Evolutionary conservation across 2,329 filamentous ascomycete species (phyloP).

Genomic region (Eutypa lata): DNA sequence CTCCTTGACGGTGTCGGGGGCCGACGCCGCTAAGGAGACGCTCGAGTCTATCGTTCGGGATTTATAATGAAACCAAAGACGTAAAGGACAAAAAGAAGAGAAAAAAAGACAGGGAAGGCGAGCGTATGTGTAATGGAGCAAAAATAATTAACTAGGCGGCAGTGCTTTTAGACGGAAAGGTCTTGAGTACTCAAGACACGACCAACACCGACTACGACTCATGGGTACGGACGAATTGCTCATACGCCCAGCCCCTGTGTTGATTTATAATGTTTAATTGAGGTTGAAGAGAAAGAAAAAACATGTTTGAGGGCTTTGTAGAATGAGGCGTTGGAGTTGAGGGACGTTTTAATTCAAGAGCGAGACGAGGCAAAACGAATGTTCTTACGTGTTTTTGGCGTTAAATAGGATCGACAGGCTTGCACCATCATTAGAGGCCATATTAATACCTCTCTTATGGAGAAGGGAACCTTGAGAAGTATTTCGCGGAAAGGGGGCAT

Average conservation of each 20-base stretch:
- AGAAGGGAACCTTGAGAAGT: too few relatives aligned
- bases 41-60: conserved; percentile 32
- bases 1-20: conserved; percentile 38
- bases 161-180: too few relatives aligned
- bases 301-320: background rate
- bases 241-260: too few relatives aligned
- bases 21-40: conserved; percentile 23
- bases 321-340: background rate
- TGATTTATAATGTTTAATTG: conserved; percentile 4
- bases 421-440: too few relatives aligned
- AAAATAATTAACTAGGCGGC: too few relatives aligned
- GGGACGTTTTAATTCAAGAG: too few relatives aligned
- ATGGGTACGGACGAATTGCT: too few relatives aligned
- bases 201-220: too few relatives aligned
- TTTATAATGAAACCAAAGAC: conserved; percentile 27
- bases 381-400: background rate
- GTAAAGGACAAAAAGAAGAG: conserved; percentile 1
- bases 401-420: conserved; percentile 10
- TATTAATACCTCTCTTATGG: too few relatives aligned
- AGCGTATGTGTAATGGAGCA: too few relatives aligned
- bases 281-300: background rate
- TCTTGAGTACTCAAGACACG: too few relatives aligned
- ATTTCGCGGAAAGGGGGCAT: background rate
- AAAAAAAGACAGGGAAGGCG: background rate
- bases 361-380: too few relatives aligned